Evolutionary conservation across 129 eudicot genomes (phyloP), one percentile per base, ranked within the genome.

Genomic region (Centaurea solstitialis): DNA sequence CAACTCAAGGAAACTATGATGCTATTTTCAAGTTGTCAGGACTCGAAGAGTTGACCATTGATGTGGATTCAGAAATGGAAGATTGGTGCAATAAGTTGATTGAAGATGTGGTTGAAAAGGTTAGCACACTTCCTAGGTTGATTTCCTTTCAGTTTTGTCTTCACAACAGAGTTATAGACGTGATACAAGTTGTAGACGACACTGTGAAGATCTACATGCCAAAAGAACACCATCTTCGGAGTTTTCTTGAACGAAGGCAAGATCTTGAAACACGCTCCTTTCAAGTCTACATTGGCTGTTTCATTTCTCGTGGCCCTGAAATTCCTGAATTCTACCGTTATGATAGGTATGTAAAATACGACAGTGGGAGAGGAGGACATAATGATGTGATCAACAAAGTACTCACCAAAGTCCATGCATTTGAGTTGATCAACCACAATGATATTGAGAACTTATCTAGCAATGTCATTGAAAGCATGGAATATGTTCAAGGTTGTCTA

Each of bases 21-120:
- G 62, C 20, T 39, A 72, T 80, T 9, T 80, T 80, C 12, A 80
- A 80, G 39, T 38, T 80, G 28, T 50, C 61, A 18, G 75, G 70
- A 45, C 84, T 85, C 21, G 50, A 85, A 76, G 88, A 85, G 80
- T 72, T 85, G 72, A 39, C 72, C 40, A 70, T 85, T 85, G 85
- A 85, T 18, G 82, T 77, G 24, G 80, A 76, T 35, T 70, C 82
- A 24, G 43, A 30, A 11, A 33, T 72, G 71, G 67, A 37, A 45
- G 68, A 41, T 17, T 80, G 76, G 78, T 80, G 85, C 17, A 67
- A 20, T 67, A 28, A 26, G 59, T 80, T 85, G 79, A 20, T 81
- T 59, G 78, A 81, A 64, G 82, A 59, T 64, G 80, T 85, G 5
- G 77, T 81, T 18, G 79, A 71, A 72, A 85, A 72, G 20, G 79